Conservation (phyloP, 2,329 filamentous ascomycete species). For the Pseudofabraea citricarpa region DNA sequence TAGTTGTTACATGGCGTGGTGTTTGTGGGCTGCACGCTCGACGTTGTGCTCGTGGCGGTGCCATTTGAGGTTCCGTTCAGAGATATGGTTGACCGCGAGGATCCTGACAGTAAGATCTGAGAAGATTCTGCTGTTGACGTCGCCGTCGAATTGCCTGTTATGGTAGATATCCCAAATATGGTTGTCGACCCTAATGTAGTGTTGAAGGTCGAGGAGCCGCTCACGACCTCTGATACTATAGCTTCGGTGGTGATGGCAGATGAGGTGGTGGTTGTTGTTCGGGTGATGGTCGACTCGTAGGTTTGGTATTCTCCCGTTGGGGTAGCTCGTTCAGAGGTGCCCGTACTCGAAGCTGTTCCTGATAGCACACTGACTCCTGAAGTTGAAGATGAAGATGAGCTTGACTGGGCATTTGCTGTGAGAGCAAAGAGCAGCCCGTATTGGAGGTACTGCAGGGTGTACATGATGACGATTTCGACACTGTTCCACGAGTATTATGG, state of each 20-base stretch:
- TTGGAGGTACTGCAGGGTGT: background rate
- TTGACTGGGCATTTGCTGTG: conserved; percentile 17
- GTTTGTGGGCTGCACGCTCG: conserved; percentile 50
- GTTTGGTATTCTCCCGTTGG: conserved; percentile 35
- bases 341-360: conserved; percentile 10
- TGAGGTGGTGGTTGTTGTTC: conserved; percentile 12
- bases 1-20: conserved; percentile 78
- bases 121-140: conserved; percentile 30
- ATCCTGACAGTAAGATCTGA: conserved; percentile 33
- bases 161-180: conserved; percentile 18
- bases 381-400: conserved; percentile 7
- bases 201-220: conserved; percentile 15
- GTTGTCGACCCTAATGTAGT: conserved; percentile 23
- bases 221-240: conserved; percentile 20
- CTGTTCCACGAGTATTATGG: too few species aligned
- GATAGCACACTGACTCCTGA: conserved; percentile 11
- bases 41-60: conserved; percentile 39
- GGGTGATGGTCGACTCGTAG: conserved; percentile 29
- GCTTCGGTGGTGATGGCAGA: conserved; percentile 21
- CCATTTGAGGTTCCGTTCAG: conserved; percentile 44
- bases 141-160: conserved; percentile 17
- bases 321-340: conserved; percentile 19
- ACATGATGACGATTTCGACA: too few species aligned
- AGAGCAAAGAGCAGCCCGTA: conserved; percentile 28
- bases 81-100: conserved; percentile 24